phyloP scores from a whole-genome alignment of 2,329 filamentous ascomycete genomes.

The Fusarium napiforme region DNA sequence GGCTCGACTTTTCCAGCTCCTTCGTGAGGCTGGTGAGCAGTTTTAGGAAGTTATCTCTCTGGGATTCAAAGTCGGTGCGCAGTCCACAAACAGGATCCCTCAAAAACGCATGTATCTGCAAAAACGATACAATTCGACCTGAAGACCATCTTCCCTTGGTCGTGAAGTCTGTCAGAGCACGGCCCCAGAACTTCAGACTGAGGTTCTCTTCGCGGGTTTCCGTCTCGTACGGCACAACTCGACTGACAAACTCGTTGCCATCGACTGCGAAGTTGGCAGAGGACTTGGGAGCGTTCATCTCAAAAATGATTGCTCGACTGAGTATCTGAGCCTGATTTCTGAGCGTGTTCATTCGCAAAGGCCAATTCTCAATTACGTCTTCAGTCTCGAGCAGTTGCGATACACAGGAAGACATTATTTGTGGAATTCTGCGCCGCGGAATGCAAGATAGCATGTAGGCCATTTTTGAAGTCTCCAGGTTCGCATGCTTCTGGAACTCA shows the following conservation, averaged over 20 bases:
- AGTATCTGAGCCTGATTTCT: neutral
- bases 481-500: neutral
- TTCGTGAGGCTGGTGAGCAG: neutral
- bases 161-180: neutral
- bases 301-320: neutral
- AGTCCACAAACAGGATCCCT: neutral
- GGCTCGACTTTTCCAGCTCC: neutral
- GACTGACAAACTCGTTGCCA: neutral
- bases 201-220: neutral
- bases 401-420: neutral
- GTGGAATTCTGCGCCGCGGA: neutral
- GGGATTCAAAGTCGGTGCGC: neutral
- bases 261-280: neutral
- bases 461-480: neutral
- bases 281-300: neutral
- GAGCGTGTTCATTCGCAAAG: neutral
- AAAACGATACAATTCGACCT: neutral
- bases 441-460: neutral
- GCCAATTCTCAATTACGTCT: neutral
- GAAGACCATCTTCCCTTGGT: neutral
- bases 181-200: neutral
- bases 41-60: neutral
- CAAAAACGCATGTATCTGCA: neutral
- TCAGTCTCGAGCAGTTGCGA: neutral
- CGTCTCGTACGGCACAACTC: neutral